These are phyloP conservation scores for Cladochytrium replicatum DNA, from an alignment of 192 early-diverging fungal genomes.

Conservation along the genomic window DNA sequence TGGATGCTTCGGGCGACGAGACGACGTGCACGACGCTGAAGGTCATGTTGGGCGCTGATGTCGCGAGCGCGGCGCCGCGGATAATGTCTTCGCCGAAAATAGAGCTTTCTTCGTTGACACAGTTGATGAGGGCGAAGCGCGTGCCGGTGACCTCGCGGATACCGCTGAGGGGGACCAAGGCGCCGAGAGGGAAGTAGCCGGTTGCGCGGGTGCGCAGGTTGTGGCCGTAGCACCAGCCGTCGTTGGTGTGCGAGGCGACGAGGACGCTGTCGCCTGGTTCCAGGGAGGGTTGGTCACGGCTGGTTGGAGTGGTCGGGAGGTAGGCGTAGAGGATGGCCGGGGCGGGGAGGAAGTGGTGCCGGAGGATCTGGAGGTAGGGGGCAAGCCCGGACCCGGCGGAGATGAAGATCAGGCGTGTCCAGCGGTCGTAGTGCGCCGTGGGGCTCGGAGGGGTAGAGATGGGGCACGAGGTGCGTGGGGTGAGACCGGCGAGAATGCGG, in stretches of 20 bases:
- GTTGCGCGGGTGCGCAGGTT: not conserved
- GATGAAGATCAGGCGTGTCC: not conserved
- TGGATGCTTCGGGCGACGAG: too few relatives aligned
- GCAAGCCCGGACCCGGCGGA: not conserved
- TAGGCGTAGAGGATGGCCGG: conserved; percentile 1
- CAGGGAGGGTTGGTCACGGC: conserved; percentile 20
- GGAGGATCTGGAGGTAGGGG: not conserved
- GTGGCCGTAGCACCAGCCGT: not conserved
- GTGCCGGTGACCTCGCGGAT: too few relatives aligned
- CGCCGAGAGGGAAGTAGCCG: not conserved
- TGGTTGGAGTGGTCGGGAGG: conserved; percentile 11
- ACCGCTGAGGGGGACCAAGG: not conserved
- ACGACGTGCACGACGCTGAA: too few relatives aligned
- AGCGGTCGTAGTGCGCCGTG: too few relatives aligned
- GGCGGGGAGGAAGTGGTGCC: not conserved
- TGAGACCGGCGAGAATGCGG: too few relatives aligned
- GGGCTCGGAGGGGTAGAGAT: too few relatives aligned
- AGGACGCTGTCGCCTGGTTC: not conserved
- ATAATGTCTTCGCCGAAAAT: conserved; percentile 10
- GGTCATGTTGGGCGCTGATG: too few relatives aligned
- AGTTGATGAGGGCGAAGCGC: conserved; percentile 15
- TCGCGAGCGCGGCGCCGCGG: conserved; percentile 9
- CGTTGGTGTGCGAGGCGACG: not conserved
- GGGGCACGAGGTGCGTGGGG: too few relatives aligned
- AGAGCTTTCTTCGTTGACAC: conserved; percentile 1